phyloP scores from a whole-genome alignment of 2,329 filamentous ascomycete genomes.

The Hymenoscyphus fructigenus region DNA sequence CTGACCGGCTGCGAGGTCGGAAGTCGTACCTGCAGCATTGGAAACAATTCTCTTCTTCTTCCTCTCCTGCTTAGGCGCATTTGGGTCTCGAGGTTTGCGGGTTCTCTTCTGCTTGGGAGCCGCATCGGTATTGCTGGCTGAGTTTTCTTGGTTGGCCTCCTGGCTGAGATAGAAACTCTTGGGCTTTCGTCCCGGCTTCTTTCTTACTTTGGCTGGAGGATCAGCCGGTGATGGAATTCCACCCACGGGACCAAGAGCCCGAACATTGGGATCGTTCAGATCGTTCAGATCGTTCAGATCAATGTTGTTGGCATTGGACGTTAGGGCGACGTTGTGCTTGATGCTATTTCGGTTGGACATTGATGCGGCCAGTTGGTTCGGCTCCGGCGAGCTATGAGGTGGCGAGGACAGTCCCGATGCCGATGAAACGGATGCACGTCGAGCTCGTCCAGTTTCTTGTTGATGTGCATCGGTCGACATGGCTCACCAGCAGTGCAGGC shows the following conservation, averaged over 20 bases:
- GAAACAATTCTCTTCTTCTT: slow-evolving; percentile 1
- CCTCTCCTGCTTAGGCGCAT: slow-evolving; percentile 44
- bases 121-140: slow-evolving; percentile 43
- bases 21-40: neutral
- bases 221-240: slow-evolving; percentile 17
- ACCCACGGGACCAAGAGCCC: neutral
- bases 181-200: slow-evolving; percentile 66
- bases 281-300: neutral
- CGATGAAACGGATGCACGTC: slow-evolving; percentile 24
- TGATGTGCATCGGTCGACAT: slow-evolving; percentile 4
- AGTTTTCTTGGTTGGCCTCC: slow-evolving; percentile 3
- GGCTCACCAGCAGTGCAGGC: neutral
- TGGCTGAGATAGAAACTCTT: slow-evolving; percentile 46
- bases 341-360: slow-evolving; percentile 13
- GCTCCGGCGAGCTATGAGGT: slow-evolving; percentile 50
- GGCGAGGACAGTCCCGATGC: slow-evolving; percentile 52
- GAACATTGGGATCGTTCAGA: neutral
- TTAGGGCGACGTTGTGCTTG: slow-evolving; percentile 14
- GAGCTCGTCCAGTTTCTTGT: neutral
- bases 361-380: slow-evolving; percentile 44
- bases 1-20: neutral
- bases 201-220: slow-evolving; percentile 37
- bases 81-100: slow-evolving; percentile 59
- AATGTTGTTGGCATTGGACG: neutral
- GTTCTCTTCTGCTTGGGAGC: slow-evolving; percentile 48